phyloP scores from a whole-genome alignment of 2,329 filamentous ascomycete species.

The Torrubiellomyces zombiae region DNA sequence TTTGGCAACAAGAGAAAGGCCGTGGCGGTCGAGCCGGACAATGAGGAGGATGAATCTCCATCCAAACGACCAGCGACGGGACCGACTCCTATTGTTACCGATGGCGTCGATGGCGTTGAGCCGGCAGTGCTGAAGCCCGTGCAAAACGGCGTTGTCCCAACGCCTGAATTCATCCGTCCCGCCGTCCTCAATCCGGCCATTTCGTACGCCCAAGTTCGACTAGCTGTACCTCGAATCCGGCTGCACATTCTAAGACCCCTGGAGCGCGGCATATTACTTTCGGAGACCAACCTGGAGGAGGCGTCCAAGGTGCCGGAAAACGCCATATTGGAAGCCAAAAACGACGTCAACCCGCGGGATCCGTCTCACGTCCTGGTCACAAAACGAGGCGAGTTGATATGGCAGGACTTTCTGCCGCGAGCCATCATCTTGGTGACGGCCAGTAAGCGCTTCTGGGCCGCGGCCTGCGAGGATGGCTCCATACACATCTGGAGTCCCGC shows the following conservation, averaged over 20 bases:
- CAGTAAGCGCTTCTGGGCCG: conserved; percentile 81
- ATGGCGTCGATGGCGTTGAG: conserved; percentile 62
- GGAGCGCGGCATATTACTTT: conserved; percentile 44
- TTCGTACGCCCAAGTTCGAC: conserved; percentile 63
- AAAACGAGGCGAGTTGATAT: conserved; percentile 64
- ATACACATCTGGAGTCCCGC: conserved; percentile 86
- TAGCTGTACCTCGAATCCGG: conserved; percentile 77
- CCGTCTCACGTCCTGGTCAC: conserved; percentile 71
- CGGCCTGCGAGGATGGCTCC: conserved; percentile 81
- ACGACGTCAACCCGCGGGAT: conserved; percentile 60
- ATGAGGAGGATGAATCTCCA: conserved; percentile 42
- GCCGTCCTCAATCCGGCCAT: conserved; percentile 74
- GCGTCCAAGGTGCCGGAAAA: conserved; percentile 50
- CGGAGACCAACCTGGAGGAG: conserved; percentile 38
- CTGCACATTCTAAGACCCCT: conserved; percentile 68
- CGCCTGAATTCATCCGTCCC: conserved; percentile 72
- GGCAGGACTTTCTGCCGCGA: conserved; percentile 85
- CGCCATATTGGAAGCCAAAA: conserved; percentile 74
- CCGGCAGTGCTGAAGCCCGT: conserved; percentile 49
- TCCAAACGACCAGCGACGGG: conserved; percentile 43
- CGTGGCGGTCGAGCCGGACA: conserved; percentile 55
- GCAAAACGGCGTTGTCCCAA: conserved; percentile 44
- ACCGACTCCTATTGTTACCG: conserved; percentile 57
- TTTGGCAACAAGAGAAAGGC: conserved; percentile 88
- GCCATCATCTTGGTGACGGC: conserved; percentile 82